Evolutionary conservation across 345 rosid species (phyloP).

Genomic region (Arabis alpina): DNA sequence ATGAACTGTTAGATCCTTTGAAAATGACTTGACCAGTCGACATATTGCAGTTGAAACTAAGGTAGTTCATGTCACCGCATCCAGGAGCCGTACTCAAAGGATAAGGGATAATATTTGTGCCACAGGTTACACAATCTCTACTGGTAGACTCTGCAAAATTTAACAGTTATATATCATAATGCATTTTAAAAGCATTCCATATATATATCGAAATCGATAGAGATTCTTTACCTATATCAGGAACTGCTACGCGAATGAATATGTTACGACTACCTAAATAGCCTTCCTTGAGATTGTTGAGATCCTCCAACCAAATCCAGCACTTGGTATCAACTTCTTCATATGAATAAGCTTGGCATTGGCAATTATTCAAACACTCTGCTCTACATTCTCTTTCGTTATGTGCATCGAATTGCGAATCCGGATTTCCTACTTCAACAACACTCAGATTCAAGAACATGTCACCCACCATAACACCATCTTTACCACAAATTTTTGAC

Average conservation of each 20-base stretch:
- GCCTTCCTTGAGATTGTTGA: slow-evolving; percentile 59
- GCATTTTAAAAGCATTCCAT: slow-evolving; percentile 1
- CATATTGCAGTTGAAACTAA: slow-evolving; percentile 53
- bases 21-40: slow-evolving; percentile 54
- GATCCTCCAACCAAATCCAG: slow-evolving; percentile 64
- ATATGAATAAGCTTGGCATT: slow-evolving; percentile 71
- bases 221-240: slow-evolving; percentile 53
- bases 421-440: slow-evolving; percentile 64
- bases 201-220: neutral
- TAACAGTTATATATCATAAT: neutral
- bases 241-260: slow-evolving; percentile 48
- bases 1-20: slow-evolving; percentile 26
- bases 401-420: slow-evolving; percentile 41
- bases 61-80: slow-evolving; percentile 68
- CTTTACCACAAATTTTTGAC: slow-evolving; percentile 47
- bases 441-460: slow-evolving; percentile 53
- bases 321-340: slow-evolving; percentile 43
- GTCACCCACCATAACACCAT: slow-evolving; percentile 37
- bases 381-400: slow-evolving; percentile 51
- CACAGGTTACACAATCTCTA: slow-evolving; percentile 56
- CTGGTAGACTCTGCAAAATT: slow-evolving; percentile 49
- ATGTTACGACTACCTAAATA: slow-evolving; percentile 48
- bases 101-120: slow-evolving; percentile 59
- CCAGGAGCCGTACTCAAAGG: slow-evolving; percentile 62
- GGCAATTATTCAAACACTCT: slow-evolving; percentile 57